Base-by-base conservation (phyloP, 2,329 filamentous ascomycete genomes). In the Escovopsis sp. region DNA sequence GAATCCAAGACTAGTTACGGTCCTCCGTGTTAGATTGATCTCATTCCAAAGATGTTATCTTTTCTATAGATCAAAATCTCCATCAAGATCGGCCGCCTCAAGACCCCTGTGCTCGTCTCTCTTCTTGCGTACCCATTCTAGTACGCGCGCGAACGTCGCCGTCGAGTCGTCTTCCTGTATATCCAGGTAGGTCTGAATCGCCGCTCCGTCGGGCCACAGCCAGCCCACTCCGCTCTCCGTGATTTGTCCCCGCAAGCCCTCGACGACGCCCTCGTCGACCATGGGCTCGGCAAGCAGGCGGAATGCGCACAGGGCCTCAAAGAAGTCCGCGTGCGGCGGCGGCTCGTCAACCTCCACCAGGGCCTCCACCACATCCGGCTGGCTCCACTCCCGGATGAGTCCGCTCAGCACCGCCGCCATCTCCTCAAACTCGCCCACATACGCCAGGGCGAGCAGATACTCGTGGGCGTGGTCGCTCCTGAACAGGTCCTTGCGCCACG, bases 381-480 rank as follows among this genome's bases (percentile, higher is more conserved):
- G 55, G 6, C 55, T 53, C 59, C 69, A 69, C 48, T 76, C 59
- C 23, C 58, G 49, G 1, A 72, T 58, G 49, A 81, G 71, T 78
- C 79, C 87, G 28, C 61, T 57, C 12, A 80, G 59, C 5, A 80
- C 59, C 4, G 61, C 62, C 5, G 71, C 65, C 55, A 85, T 74
- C 40, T 71, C 75, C 2, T 69, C 60, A 39, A 67, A 65, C 48
- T 85, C 75, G 33, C 70, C 70, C n/a, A 77, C 57, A 41, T 72
- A 68, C 1, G 73, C 80, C 19, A 86, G 62, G 1, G 74, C 68
- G 38, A 77, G 69, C 55, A 86, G 68, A 53, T 83, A 82, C 2
- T 65, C 62, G 50, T 82, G 74, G 1, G 53, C 59, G 12, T 60
- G 49, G 76, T 54, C 50, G 6, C 55, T 58, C 43, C 53, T 49